Evolutionary conservation across 148 eudicot species (phyloP).

Genomic region (Bassia scoparia): DNA sequence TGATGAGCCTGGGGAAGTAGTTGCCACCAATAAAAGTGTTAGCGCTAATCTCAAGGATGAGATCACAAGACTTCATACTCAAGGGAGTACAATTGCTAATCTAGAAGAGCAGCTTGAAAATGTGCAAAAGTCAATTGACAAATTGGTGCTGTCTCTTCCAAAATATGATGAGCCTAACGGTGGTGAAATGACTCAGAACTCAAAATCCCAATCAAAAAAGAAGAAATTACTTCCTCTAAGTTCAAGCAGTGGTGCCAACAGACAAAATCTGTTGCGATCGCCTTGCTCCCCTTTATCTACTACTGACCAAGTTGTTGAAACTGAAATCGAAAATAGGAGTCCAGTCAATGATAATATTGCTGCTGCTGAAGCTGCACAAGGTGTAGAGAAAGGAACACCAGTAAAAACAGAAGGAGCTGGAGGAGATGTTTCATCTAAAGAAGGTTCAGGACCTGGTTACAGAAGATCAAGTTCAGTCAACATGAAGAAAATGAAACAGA

Average conservation of each 20-base stretch:
- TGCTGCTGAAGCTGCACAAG: conserved; percentile 37
- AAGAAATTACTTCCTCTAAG: conserved; percentile 73
- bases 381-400: conserved; percentile 59
- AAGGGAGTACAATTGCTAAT: conserved; percentile 81
- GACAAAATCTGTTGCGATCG: conserved; percentile 54
- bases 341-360: conserved; percentile 42
- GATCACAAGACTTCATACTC: conserved; percentile 88
- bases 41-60: conserved; percentile 93
- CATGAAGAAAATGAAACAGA: conserved; percentile 92
- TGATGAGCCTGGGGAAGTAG: conserved; percentile 36
- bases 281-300: conserved; percentile 76
- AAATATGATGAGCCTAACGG: conserved; percentile 32
- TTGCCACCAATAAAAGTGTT: conserved; percentile 72
- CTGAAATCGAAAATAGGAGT: conserved; percentile 62
- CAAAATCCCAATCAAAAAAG: conserved; percentile 59
- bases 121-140: conserved; percentile 85
- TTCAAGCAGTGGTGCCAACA: conserved; percentile 56
- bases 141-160: conserved; percentile 83
- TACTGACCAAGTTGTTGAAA: conserved; percentile 60
- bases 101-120: conserved; percentile 93
- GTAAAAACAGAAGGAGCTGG: conserved; percentile 52
- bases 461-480: conserved; percentile 68
- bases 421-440: conserved; percentile 71
- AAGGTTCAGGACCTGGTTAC: conserved; percentile 71
- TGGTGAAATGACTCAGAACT: conserved; percentile 32